Percentiles rank a stretch among this genome's conserved stretches.
phyloP scores from a whole-genome alignment of 2,329 filamentous ascomycete species.

The Aspergillus novofumigatus region DNA sequence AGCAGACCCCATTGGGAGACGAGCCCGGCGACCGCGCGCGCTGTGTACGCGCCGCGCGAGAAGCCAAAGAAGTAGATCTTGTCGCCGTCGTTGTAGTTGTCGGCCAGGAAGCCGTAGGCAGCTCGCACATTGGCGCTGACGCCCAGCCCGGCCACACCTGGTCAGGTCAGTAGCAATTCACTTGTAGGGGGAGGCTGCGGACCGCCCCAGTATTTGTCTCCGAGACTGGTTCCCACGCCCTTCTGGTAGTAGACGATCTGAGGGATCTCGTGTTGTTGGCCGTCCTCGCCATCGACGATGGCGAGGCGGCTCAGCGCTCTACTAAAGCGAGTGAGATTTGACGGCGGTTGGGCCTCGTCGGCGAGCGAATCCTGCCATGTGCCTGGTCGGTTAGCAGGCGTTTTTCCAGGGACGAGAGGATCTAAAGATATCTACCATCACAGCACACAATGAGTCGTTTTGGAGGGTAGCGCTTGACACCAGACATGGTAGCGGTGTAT shows the following conservation, averaged over 20 bases:
- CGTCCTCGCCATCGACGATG: slow-evolving; percentile 18
- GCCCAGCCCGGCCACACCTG: slow-evolving; percentile 15
- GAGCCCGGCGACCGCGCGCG: slow-evolving; percentile 43
- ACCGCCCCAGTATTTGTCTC: slow-evolving; percentile 20
- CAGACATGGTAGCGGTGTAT: background rate
- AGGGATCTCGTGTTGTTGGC: slow-evolving; percentile 19
- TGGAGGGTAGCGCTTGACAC: background rate
- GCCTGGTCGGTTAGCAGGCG: slow-evolving; percentile 4
- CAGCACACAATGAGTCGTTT: slow-evolving; percentile 35
- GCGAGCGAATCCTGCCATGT: slow-evolving; percentile 32
- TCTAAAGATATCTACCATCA: slow-evolving; percentile 21
- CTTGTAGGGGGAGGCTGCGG: background rate
- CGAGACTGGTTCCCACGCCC: slow-evolving; percentile 32
- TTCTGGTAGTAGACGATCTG: slow-evolving; percentile 42
- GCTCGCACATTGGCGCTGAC: slow-evolving; percentile 23
- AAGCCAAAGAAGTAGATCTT: slow-evolving; percentile 49
- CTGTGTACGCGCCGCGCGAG: slow-evolving; percentile 46
- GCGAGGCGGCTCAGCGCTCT: slow-evolving; percentile 33
- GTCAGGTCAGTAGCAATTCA: background rate
- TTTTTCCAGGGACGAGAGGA: background rate
- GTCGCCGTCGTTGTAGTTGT: slow-evolving; percentile 51
- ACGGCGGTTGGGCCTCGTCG: slow-evolving; percentile 26
- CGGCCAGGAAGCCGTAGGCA: slow-evolving; percentile 46
- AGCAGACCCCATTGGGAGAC: slow-evolving; percentile 46
- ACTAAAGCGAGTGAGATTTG: slow-evolving; percentile 38